phyloP scores from a whole-genome alignment of 1,284 basidiomycete species.

The Ceratobasidium theobromae region DNA sequence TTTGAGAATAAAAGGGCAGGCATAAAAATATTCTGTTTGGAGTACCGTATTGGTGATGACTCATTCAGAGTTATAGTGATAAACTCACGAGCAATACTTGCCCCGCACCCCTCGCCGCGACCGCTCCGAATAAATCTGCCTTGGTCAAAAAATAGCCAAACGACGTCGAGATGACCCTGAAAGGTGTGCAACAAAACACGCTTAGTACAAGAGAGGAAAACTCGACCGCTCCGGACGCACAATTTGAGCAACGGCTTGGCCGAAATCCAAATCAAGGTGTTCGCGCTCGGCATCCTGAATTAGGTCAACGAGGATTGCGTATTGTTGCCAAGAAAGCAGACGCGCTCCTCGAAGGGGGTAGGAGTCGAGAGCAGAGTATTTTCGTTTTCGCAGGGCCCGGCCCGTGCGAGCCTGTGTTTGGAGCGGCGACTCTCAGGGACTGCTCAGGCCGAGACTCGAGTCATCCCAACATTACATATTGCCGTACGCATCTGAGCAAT shows the following conservation, averaged over 20 bases:
- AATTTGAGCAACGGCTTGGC: constrained; percentile 59
- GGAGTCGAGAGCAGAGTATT: no score
- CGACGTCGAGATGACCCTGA: constrained; percentile 55
- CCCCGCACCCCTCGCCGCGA: constrained; percentile 59
- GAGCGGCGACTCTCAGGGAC: no score
- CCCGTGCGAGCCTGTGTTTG: no score
- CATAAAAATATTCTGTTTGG: constrained; percentile 59
- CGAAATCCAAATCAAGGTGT: constrained; percentile 59
- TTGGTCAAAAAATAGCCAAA: constrained; percentile 62
- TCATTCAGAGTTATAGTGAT: no score
- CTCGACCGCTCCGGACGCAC: constrained; percentile 45
- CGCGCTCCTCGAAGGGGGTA: no score
- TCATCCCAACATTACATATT: no score
- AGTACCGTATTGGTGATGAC: no score
- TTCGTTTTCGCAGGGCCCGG: no score
- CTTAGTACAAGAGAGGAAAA: neutral
- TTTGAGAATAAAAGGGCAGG: constrained; percentile 76
- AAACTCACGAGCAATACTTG: constrained; percentile 58
- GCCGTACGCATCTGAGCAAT: no score
- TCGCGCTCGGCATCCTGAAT: constrained; percentile 39
- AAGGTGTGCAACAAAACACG: neutral
- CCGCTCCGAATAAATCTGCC: constrained; percentile 58
- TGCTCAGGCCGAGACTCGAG: no score
- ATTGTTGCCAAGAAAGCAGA: no score
- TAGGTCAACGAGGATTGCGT: no score